A percentile compares a stretch with the other conserved stretches of the same genome.
These are phyloP conservation scores for Macrolepiota albuminosa DNA, from an alignment of 768 basidiomycete genomes.

Conservation along the genomic window DNA sequence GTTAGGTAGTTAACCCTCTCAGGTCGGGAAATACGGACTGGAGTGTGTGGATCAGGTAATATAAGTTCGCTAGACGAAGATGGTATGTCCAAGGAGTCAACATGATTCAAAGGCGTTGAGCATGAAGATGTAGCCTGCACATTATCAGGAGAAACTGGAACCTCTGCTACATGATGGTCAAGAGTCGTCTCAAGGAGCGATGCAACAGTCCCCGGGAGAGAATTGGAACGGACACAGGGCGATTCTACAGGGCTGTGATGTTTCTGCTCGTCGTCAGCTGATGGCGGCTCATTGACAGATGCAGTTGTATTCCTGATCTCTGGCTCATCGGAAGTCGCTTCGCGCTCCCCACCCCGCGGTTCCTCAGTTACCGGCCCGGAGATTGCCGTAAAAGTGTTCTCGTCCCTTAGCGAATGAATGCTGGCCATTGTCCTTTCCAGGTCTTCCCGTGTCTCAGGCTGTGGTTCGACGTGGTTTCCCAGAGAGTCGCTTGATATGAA, in stretches of 20 bases:
- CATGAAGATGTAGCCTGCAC: neutral
- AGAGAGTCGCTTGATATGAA: neutral
- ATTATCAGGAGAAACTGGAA: neutral
- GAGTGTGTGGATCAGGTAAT: neutral
- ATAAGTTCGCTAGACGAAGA: neutral
- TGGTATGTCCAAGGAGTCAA: neutral
- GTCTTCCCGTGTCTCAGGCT: neutral
- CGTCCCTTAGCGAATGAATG: neutral
- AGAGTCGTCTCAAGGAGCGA: too few relatives aligned
- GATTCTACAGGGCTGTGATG: neutral
- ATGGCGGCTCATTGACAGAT: neutral
- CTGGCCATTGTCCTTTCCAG: neutral
- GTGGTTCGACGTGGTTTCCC: neutral
- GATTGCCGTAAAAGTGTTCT: neutral
- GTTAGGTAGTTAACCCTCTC: neutral
- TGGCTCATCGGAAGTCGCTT: neutral
- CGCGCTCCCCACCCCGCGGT: neutral
- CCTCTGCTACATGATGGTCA: neutral
- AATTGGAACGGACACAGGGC: too few relatives aligned
- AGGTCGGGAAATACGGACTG: neutral
- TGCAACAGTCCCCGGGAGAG: neutral
- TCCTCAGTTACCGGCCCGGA: neutral
- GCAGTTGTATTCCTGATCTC: neutral
- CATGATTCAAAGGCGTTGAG: neutral
- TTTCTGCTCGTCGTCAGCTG: neutral